Evolutionary conservation across 257 asterid genomes (phyloP).

Genomic region (Scutellaria minor): DNA sequence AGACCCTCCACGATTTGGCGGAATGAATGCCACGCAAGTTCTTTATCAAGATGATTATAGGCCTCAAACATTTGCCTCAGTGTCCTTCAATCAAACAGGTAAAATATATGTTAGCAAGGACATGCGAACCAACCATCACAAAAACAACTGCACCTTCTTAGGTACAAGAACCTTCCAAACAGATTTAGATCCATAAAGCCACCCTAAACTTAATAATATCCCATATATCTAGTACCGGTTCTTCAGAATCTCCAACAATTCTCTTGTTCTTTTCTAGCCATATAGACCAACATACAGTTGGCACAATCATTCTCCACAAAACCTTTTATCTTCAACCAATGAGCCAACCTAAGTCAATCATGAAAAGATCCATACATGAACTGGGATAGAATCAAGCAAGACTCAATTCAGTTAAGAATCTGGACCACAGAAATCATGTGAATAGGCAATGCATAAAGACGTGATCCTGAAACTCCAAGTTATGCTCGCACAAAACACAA

Average conservation of each 20-base stretch:
- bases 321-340: not conserved
- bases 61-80: constrained; percentile 90
- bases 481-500: not conserved
- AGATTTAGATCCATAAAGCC: not conserved
- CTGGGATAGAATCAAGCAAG: not conserved
- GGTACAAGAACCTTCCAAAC: not conserved
- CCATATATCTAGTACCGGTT: not conserved
- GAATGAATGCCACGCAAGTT: constrained; percentile 90
- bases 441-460: not conserved
- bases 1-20: constrained; percentile 98
- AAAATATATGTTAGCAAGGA: constrained; percentile 32
- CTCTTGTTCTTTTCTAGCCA: not conserved
- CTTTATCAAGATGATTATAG: constrained; percentile 82
- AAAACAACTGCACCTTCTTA: not conserved
- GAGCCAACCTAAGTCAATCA: not conserved
- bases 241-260: not conserved
- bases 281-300: not conserved
- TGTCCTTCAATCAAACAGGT: constrained; percentile 66
- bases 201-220: not conserved
- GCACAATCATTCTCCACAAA: not conserved
- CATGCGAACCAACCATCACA: not conserved
- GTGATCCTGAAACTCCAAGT: not conserved
- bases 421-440: not conserved
- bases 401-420: not conserved
- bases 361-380: not conserved